These are phyloP conservation scores for Neurospora tetraspora DNA, from an alignment of 495 filamentous ascomycete species.

Conservation along the genomic window DNA sequence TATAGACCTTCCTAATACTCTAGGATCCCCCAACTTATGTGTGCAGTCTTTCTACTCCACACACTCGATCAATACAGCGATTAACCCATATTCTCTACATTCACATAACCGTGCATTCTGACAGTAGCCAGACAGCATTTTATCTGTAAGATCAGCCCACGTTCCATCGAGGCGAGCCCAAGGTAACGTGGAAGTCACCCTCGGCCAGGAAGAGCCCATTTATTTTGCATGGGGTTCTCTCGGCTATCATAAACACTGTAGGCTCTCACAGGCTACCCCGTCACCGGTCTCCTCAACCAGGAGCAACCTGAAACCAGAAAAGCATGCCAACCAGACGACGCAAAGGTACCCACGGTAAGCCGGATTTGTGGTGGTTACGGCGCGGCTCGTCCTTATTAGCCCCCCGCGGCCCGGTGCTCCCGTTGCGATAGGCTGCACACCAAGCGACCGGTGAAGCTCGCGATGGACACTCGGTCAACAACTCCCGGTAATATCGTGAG, in stretches of 20 bases:
- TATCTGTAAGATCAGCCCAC: background rate
- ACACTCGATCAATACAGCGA: too few relatives aligned
- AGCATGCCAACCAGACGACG: background rate
- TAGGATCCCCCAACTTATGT: too few relatives aligned
- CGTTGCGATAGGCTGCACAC: background rate
- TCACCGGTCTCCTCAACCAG: background rate
- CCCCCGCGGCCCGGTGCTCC: background rate
- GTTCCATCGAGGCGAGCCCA: background rate
- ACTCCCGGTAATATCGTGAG: background rate
- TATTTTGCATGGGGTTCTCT: background rate
- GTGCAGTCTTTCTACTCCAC: too few relatives aligned
- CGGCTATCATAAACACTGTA: background rate
- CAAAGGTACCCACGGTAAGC: background rate
- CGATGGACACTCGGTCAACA: background rate
- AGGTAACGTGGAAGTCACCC: background rate
- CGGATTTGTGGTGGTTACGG: background rate
- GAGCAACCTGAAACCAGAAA: background rate
- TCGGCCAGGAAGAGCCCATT: background rate
- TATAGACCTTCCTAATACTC: too few relatives aligned
- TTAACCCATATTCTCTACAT: too few relatives aligned
- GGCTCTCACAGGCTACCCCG: background rate
- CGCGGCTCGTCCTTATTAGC: background rate
- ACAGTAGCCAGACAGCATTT: background rate
- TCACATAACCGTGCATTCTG: too few relatives aligned
- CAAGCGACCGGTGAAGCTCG: background rate